A percentile compares a stretch with the other conserved stretches of the same genome.
Conservation (phyloP, 2,329 filamentous ascomycete genomes). For the Cladobotryum mycophilum region DNA sequence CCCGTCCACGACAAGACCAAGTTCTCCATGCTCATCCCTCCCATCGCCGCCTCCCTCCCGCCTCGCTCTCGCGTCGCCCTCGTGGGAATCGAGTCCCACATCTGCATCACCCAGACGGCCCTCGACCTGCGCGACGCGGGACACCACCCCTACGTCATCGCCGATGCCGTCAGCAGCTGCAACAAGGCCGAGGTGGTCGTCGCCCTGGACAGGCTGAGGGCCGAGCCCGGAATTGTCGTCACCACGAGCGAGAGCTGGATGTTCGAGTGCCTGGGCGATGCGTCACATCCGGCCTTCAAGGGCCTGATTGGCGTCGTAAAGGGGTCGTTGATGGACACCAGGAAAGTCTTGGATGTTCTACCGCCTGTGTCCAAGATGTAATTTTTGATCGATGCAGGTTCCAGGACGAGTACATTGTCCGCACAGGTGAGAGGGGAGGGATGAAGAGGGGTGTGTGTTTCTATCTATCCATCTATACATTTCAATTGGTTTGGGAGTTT, state of each 20-base stretch:
- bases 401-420: too few relatives aligned
- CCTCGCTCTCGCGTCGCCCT: conserved; percentile 59
- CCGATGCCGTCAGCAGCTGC: conserved; percentile 84
- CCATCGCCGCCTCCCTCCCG: conserved; percentile 42
- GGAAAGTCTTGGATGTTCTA: conserved; percentile 58
- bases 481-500: too few relatives aligned
- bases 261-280: conserved; percentile 86
- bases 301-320: conserved; percentile 71
- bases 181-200: conserved; percentile 76
- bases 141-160: conserved; percentile 78
- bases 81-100: conserved; percentile 88
- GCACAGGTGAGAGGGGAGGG: too few relatives aligned
- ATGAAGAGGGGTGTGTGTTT: too few relatives aligned
- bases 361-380: conserved; percentile 51
- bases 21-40: conserved; percentile 81
- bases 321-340: conserved; percentile 66
- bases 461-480: too few relatives aligned
- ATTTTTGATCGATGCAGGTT: not conserved
- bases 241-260: conserved; percentile 86
- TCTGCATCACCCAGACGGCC: conserved; percentile 89
- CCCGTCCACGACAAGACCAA: conserved; percentile 72
- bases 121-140: conserved; percentile 71
- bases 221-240: conserved; percentile 64
- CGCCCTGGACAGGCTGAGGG: conserved; percentile 68
- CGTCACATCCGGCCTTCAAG: conserved; percentile 65